These are phyloP conservation scores for Euphrasia confusa DNA, from an alignment of 257 asterid species.

Conservation along the genomic window DNA sequence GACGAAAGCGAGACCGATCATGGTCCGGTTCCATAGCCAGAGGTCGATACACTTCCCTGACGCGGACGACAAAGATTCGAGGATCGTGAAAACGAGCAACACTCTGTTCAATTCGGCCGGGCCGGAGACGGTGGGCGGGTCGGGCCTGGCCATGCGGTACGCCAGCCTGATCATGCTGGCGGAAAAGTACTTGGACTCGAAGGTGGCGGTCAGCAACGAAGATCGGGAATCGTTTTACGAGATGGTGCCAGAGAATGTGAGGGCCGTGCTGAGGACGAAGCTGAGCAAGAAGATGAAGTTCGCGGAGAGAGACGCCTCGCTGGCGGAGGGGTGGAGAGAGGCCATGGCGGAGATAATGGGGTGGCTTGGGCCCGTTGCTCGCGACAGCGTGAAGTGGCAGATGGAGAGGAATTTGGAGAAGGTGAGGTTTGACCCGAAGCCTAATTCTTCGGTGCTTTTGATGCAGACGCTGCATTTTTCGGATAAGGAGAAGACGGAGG, in stretches of 20 bases:
- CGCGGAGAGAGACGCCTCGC: conserved; percentile 37
- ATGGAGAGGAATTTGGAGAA: conserved; percentile 63
- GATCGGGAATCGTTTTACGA: conserved; percentile 50
- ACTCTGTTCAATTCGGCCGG: conserved; percentile 61
- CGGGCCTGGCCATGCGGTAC: conserved; percentile 68
- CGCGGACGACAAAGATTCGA: conserved; percentile 26
- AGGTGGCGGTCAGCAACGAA: conserved; percentile 27
- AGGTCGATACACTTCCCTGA: conserved; percentile 24
- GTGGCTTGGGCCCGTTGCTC: conserved; percentile 86
- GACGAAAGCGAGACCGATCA: conserved; percentile 28
- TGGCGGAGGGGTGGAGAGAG: conserved; percentile 77
- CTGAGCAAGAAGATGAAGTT: conserved; percentile 52
- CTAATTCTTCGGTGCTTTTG: conserved; percentile 38
- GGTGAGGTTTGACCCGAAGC: conserved; percentile 50
- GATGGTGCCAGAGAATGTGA: conserved; percentile 72
- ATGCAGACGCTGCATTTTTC: conserved; percentile 72
- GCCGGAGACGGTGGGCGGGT: conserved; percentile 61
- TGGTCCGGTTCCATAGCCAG: conserved; percentile 59
- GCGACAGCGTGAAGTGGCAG: conserved; percentile 66
- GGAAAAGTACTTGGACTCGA: conserved; percentile 44
- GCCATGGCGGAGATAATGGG: conserved; percentile 59
- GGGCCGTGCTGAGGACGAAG: conserved; percentile 47
- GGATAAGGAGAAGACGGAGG: conserved; percentile 80
- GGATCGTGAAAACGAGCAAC: conserved; percentile 14
- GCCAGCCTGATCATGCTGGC: conserved; percentile 58